phyloP scores from a whole-genome alignment of 164 flowering plant species.

The Liriodendron chinense region DNA sequence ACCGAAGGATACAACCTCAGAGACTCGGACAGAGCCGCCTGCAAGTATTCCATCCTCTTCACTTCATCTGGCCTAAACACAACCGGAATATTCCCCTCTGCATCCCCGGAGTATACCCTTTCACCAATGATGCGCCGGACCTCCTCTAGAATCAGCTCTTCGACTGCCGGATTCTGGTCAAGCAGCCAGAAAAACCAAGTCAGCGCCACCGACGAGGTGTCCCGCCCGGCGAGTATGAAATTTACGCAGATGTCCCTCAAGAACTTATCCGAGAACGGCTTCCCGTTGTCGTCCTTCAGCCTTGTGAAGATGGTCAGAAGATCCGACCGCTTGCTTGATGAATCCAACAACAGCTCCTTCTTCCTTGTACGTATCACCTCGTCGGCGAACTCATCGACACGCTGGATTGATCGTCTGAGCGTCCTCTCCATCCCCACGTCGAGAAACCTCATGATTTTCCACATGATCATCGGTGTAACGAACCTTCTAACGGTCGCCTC shows the following conservation, averaged over 20 bases:
- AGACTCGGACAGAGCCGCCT: constrained; percentile 89
- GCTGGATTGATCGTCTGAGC: constrained; percentile 47
- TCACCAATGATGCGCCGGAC: constrained; percentile 35
- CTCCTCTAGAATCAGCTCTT: constrained; percentile 59
- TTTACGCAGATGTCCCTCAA: constrained; percentile 86
- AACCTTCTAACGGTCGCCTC: constrained; percentile 66
- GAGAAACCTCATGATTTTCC: constrained; percentile 66
- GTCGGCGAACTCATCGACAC: constrained; percentile 69
- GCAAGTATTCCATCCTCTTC: constrained; percentile 89
- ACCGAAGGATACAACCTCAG: constrained; percentile 89
- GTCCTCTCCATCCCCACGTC: constrained; percentile 55
- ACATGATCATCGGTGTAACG: constrained; percentile 59
- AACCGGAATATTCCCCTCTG: constrained; percentile 9
- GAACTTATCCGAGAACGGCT: constrained; percentile 65
- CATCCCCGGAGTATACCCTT: constrained; percentile 24
- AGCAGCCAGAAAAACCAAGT: constrained; percentile 95
- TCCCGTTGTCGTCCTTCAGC: constrained; percentile 59
- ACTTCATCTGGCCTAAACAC: constrained; percentile 74
- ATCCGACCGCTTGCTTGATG: constrained; percentile 38
- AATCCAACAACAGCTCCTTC: constrained; percentile 46
- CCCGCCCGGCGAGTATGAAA: constrained; percentile 90
- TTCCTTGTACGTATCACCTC: constrained; percentile 63
- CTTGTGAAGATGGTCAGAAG: constrained; percentile 76
- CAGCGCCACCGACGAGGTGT: constrained; percentile 88
- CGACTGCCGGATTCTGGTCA: constrained; percentile 51